Base-by-base conservation (phyloP, 495 filamentous ascomycete species). In the Hypoxylon trugodes region DNA sequence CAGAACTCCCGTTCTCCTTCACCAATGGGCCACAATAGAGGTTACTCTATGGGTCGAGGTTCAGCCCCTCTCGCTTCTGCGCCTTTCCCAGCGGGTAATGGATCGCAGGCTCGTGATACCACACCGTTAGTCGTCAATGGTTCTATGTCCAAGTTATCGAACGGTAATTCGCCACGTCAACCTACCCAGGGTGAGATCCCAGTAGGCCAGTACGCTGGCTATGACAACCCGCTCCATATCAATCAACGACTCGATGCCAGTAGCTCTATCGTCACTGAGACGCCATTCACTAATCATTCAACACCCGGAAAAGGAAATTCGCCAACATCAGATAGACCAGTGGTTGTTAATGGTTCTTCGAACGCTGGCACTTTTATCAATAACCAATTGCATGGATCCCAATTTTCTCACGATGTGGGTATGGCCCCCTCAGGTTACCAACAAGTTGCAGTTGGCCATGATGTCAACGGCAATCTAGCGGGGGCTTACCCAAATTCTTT, bases 1-100 rank as follows among this genome's bases (percentile, higher is more conserved):
- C 72, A 81, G 26, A 78, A 76, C 9, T 84, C 83, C 15, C 75
- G 82, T 16, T 84, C 83, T n/a, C 81, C 83, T 6, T 86, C 83
- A 0, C 83, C 83, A 2, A 69, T 79, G 28, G 77, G 76, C 4
- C 81, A 82, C 65, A 70, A 74, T 33, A 74, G 79, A 45, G 76
- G 73, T 18, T 74, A 76, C 33, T 79, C 82, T 3, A 68, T 72
- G 3, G 78, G 82, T 13, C 67, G 74, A 38, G 74, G 69, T 42
- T 76, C 80, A 8, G 66, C 73, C 10, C 77, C 73, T 41, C 62
- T 77, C 18, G 45, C 53, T 18, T 70, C 77, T 6, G 66, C 68
- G 2, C 69, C 77, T 0, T 75, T 77, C 22, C 26, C 69, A 3
- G 66, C 73, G n/a, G 22, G 63, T 4, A 65, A 65, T 22, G 69